Evolutionary conservation across 768 basidiomycete species (phyloP), one percentile per base, ranked within the genome.

Genomic region (Podaxis rugospora): DNA sequence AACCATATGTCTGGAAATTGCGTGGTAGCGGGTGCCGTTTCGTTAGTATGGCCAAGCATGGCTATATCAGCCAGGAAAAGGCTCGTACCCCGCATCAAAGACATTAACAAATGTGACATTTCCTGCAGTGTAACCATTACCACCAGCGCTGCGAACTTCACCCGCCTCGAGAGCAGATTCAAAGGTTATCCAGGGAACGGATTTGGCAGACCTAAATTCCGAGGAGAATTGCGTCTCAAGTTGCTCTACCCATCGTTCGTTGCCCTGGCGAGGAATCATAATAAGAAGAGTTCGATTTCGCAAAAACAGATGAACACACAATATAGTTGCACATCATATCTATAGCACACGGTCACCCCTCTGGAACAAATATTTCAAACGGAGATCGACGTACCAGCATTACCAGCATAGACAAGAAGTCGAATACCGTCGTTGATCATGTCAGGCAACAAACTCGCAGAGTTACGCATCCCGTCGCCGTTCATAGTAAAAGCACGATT

Each of bases 311-410:
- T 28, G 16, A 27, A 50, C 14, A 14, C 64, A 84, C 89, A 27
- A 91, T 82, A 67, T 81, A 90, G 74, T 95, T 94, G 79, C 93
- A 95, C 89, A 92, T 89, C 79, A 87, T 84, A 72, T 95, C 93
- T 81, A 35, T 50, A 32, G 47, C 61, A 42, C 32, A 64, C 64
- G 55, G 56, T 69, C 5, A 27, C 13, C 21, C 21, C 23, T n/a
- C 21, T 18, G 9, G 50, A 37, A 40, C 14, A 7, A 27, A 28
- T 9, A 9, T 25, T 14, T 11, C 10, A 39, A n/a, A 42, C 21
- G 51, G 4, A 11, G 23, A 9, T 40, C 4, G 18, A 78, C 84
- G 63, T 65, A 88, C 89, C 78, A 67, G 91, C 90, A 64, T 90
- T 88, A 18, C 91, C 95, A 62, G 95, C 93, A 68, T 97, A 98